A percentile compares a stretch with the other conserved stretches of the same genome.
Evolutionary conservation across 768 basidiomycete genomes (phyloP).

Genomic region (Mycena floridula): DNA sequence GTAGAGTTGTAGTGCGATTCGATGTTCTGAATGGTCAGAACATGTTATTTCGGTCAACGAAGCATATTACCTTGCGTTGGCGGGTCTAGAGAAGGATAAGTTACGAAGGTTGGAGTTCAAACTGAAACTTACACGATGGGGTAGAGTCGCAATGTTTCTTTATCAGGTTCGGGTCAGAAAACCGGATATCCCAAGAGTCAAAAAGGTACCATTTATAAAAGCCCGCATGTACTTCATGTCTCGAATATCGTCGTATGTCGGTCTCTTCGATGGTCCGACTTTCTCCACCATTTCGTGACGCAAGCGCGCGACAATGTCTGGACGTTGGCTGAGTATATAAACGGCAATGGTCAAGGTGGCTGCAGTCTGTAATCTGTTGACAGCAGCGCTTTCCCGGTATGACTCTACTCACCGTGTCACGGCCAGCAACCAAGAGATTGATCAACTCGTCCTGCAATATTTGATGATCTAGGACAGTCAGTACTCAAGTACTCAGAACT

Average conservation of each 20-base stretch:
- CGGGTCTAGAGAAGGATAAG: not conserved
- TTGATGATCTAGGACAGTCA: not conserved
- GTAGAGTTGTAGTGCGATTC: conserved; percentile 17
- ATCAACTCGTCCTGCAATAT: conserved; percentile 15
- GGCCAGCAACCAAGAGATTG: conserved; percentile 17
- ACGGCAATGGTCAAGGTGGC: conserved; percentile 21
- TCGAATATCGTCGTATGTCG: conserved; percentile 24
- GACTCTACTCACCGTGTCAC: conserved; percentile 23
- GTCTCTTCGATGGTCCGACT: conserved; percentile 20
- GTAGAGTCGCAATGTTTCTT: conserved; percentile 11
- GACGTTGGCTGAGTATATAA: conserved; percentile 22
- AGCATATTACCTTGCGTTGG: not conserved
- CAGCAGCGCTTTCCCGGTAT: not conserved
- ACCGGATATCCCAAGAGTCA: not conserved
- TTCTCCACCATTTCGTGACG: conserved; percentile 21
- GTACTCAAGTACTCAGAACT: not conserved
- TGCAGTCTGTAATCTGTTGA: conserved; percentile 16
- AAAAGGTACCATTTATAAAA: conserved; percentile 24
- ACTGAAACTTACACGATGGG: conserved; percentile 10
- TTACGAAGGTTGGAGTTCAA: not conserved
- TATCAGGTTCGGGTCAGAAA: not conserved
- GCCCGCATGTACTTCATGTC: conserved; percentile 35
- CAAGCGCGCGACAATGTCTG: conserved; percentile 19
- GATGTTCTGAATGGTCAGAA: conserved; percentile 10
- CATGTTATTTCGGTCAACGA: not conserved